Evolutionary conservation across 192 early-diverging fungal species (phyloP), one percentile per base, ranked within the genome.

Genomic region (Neocallimastix lanati): DNA sequence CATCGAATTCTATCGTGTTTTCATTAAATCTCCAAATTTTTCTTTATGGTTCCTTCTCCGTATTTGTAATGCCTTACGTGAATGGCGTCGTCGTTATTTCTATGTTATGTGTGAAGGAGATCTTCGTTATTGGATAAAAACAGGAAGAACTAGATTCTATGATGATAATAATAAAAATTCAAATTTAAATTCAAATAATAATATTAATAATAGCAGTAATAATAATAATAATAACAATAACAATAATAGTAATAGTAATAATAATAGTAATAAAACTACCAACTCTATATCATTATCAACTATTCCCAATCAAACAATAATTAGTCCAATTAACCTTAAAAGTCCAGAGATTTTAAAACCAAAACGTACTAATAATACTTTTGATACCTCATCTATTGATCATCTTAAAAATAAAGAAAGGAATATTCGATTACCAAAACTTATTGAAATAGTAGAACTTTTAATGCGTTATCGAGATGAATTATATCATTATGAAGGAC

Each of bases 11-110:
- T 99, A 99, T 85, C 81, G 84, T 35, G 90, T 90, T 78, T 99
- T 99, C 83, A 85, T 98, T 67, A 93, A 93, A 84, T 96, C 94
- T 76, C 92, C 94, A 76, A 98, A 96, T 81, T 99, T 99, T 90
- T 95, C 96, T 11, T 92, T 94, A 2, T 99, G 97, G 97, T 88
- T 99, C 29, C 93, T 93, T 16, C 86, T 91, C 40, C 88, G 93
- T 13, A 95, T 93, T 9, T 87, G 86, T 37, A 91, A 93, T 36
- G 91, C 94, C 0, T 93, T 94, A 83, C 91, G 92, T 36, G 92
- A 94, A 78, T 90, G 96, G 88, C 86, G 91, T 37, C 83, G 84
- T 77, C 88, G 92, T 27, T 94, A 95, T 81, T 82, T 95, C 28
- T 87, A 91, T 80, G 90, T 93, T 77, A 83, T 97, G 30, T 88